A percentile compares a stretch with the other conserved stretches of the same genome.
These are phyloP conservation scores for Monilinia laxa DNA, from an alignment of 2,329 filamentous ascomycete species.

Conservation along the genomic window DNA sequence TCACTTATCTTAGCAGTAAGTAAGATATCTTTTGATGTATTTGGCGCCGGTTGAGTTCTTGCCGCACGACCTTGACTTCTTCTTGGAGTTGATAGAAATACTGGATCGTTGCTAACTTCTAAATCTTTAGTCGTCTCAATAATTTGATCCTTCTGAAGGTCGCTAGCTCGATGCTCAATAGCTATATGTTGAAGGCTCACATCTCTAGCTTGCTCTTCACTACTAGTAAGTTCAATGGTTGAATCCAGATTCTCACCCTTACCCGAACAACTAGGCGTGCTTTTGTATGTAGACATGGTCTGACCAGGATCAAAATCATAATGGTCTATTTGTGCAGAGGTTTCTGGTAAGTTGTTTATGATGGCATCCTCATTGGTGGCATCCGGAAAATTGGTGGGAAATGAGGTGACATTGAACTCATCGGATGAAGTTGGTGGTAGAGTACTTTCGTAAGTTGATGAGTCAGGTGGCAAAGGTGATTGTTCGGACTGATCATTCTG, in stretches of 20 bases:
- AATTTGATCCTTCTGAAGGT: not conserved
- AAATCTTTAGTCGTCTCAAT: not conserved
- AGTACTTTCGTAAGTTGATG: not conserved
- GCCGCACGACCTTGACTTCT: conserved; percentile 8
- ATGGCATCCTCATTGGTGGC: not conserved
- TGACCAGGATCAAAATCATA: conserved; percentile 24
- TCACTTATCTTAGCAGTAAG: conserved; percentile 52
- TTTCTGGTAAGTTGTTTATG: conserved; percentile 21
- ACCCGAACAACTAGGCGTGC: conserved; percentile 12
- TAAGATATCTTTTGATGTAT: conserved; percentile 37
- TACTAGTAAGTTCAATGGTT: conserved; percentile 20
- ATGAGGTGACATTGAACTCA: conserved; percentile 36
- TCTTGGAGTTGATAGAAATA: conserved; percentile 23
- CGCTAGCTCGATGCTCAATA: not conserved
- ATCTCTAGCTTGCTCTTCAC: conserved; percentile 19
- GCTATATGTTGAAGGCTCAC: conserved; percentile 8
- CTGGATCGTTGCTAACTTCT: not conserved
- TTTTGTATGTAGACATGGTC: conserved; percentile 30
- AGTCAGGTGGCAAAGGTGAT: not conserved
- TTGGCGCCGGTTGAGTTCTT: conserved; percentile 16
- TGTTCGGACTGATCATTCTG: not conserved
- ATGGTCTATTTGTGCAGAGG: conserved; percentile 33
- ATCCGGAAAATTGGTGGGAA: conserved; percentile 21
- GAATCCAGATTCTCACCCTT: conserved; percentile 3
- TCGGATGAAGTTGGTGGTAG: conserved; percentile 29